A percentile compares a stretch with the other conserved stretches of the same genome.
phyloP scores from a whole-genome alignment of 768 basidiomycete species.

The Rhizopogon vulgaris region DNA sequence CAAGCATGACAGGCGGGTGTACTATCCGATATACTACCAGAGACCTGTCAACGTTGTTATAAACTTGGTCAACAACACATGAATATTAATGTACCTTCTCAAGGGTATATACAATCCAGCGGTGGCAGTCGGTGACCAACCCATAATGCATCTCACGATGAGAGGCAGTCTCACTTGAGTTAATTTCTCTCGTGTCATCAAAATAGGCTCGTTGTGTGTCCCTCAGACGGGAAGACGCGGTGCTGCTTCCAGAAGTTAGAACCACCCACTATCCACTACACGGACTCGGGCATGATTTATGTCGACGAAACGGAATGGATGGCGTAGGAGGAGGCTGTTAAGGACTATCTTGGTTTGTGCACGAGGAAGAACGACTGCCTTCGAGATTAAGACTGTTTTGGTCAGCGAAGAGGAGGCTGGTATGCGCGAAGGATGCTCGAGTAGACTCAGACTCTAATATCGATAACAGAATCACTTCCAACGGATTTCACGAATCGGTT shows the following conservation, averaged over 20 bases:
- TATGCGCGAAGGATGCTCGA: too few relatives aligned
- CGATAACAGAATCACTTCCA: neutral
- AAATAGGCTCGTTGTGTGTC: neutral
- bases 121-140: too few relatives aligned
- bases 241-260: neutral
- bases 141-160: too few relatives aligned
- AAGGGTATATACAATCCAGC: too few relatives aligned
- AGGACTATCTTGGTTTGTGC: conserved; percentile 9
- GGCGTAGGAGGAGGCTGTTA: neutral
- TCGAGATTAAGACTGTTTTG: conserved; percentile 8
- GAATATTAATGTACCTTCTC: too few relatives aligned
- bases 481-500: conserved; percentile 1
- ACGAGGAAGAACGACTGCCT: conserved; percentile 16
- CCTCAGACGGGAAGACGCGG: neutral
- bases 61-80: too few relatives aligned
- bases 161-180: too few relatives aligned
- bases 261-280: neutral
- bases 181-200: neutral
- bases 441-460: conserved; percentile 5
- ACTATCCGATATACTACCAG: conserved; percentile 33
- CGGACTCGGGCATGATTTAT: neutral
- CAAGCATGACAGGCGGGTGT: conserved; percentile 31
- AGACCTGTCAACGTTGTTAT: neutral
- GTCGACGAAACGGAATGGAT: neutral
- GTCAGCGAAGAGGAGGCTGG: neutral